phyloP scores from a whole-genome alignment of 495 filamentous ascomycete species.

The Annulohypoxylon nitens region DNA sequence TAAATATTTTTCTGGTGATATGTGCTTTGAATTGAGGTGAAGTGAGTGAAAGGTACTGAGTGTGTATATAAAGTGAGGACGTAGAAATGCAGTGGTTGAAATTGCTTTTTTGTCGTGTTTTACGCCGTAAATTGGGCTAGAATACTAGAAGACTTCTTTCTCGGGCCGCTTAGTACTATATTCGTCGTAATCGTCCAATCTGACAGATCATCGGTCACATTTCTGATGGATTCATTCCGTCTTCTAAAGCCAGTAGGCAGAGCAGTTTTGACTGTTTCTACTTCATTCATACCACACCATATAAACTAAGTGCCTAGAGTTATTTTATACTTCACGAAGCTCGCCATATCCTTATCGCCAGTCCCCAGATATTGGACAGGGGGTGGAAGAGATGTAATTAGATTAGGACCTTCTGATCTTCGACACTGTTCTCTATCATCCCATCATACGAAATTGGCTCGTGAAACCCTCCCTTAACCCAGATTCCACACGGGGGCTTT shows the following conservation, averaged over 20 bases:
- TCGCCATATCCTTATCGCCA: background rate
- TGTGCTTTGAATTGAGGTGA: background rate
- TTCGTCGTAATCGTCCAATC: background rate
- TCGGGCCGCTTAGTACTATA: background rate
- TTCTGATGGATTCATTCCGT: background rate
- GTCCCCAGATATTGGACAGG: background rate
- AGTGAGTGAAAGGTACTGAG: too few relatives aligned
- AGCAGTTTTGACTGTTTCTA: background rate
- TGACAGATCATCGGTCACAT: background rate
- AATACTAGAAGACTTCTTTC: background rate
- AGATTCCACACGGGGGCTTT: constrained; percentile 92
- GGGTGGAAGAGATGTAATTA: constrained; percentile 30
- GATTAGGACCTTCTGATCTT: constrained; percentile 14
- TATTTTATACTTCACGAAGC: background rate
- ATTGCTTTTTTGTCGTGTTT: background rate
- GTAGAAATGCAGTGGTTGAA: background rate
- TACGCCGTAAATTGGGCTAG: background rate
- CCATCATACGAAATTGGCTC: background rate
- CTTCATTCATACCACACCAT: background rate
- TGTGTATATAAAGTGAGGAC: background rate
- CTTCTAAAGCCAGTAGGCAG: background rate
- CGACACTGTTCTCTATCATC: background rate
- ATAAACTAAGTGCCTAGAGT: background rate
- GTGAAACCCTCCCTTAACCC: constrained; percentile 46
- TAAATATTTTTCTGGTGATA: background rate